Percentiles rank a stretch among this genome's conserved stretches.
Conservation (phyloP, 2,329 filamentous ascomycete genomes). For the Aplosporella prunicola region DNA sequence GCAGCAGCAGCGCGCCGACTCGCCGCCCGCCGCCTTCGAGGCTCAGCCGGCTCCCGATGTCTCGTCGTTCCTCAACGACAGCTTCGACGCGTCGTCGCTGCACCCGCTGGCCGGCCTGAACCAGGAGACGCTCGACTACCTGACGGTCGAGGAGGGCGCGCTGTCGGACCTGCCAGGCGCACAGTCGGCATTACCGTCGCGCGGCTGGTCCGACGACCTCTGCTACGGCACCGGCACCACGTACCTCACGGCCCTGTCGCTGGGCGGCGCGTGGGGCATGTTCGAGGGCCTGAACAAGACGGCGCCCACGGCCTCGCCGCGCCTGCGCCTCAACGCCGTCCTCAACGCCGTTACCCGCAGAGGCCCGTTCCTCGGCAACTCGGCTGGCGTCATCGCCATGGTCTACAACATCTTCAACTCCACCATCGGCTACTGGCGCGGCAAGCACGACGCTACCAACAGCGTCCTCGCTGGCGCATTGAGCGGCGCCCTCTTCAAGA, state of each 20-base stretch:
- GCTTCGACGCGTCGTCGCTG: constrained; percentile 73
- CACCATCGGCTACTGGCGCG: constrained; percentile 30
- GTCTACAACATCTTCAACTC: constrained; percentile 68
- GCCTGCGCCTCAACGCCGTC: constrained; percentile 85
- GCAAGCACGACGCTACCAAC: constrained; percentile 64
- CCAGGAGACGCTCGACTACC: constrained; percentile 87
- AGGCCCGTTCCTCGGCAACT: constrained; percentile 93
- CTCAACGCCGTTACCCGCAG: constrained; percentile 89
- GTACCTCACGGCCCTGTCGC: constrained; percentile 74
- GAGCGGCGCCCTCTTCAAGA: constrained; percentile 94
- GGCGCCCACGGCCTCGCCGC: constrained; percentile 65
- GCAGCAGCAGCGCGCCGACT: constrained; percentile 36
- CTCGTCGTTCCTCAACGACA: constrained; percentile 62
- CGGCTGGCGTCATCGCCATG: constrained; percentile 89
- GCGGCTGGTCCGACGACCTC: constrained; percentile 95
- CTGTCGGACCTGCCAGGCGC: constrained; percentile 78
- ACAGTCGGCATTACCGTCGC: constrained; percentile 81
- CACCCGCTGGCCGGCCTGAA: constrained; percentile 92
- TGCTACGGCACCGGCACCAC: constrained; percentile 96
- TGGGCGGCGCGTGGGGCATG: constrained; percentile 87
- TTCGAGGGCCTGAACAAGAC: constrained; percentile 75
- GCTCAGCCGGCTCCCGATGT: constrained; percentile 64
- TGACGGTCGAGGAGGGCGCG: constrained; percentile 83
- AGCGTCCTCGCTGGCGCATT: constrained; percentile 75
- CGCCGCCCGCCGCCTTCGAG: constrained; percentile 54